These are phyloP conservation scores for Panellus pusillus DNA, from an alignment of 768 basidiomycete species.

Conservation along the genomic window DNA sequence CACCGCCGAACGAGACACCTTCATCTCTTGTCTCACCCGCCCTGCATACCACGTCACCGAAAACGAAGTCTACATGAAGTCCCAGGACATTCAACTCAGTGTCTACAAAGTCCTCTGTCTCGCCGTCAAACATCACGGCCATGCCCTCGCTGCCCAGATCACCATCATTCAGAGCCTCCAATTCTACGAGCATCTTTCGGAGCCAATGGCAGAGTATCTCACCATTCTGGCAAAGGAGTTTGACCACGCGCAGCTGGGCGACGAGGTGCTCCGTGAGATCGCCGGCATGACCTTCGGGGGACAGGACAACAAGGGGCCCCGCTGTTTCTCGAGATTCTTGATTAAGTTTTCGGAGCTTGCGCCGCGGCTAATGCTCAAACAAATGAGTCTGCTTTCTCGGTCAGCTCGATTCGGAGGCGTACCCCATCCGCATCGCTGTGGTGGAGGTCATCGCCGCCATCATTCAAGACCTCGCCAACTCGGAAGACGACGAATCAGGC, in stretches of 20 bases:
- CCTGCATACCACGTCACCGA: slow-evolving; percentile 88
- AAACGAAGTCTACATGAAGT: slow-evolving; percentile 87
- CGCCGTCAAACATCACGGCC: slow-evolving; percentile 89
- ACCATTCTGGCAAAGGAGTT: slow-evolving; percentile 79
- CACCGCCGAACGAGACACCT: slow-evolving; percentile 80
- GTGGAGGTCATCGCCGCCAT: slow-evolving; percentile 87
- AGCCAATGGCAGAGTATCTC: slow-evolving; percentile 91
- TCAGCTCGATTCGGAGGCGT: slow-evolving; percentile 93
- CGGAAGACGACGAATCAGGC: slow-evolving; percentile 45
- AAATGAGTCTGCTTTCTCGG: slow-evolving; percentile 80
- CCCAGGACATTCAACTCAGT: slow-evolving; percentile 62
- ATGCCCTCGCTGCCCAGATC: slow-evolving; percentile 82
- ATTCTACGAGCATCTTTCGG: slow-evolving; percentile 92
- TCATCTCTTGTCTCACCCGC: slow-evolving; percentile 82
- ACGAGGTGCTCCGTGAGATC: slow-evolving; percentile 90
- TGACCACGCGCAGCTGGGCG: slow-evolving; percentile 85
- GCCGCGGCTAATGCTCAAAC: slow-evolving; percentile 82
- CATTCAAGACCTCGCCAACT: slow-evolving; percentile 74
- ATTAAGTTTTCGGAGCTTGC: slow-evolving; percentile 76
- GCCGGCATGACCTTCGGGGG: slow-evolving; percentile 73
- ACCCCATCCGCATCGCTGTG: slow-evolving; percentile 94
- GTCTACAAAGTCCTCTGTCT: slow-evolving; percentile 88
- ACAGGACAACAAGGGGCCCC: slow-evolving; percentile 85
- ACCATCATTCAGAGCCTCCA: slow-evolving; percentile 89
- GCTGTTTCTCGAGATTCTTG: slow-evolving; percentile 84